Evolutionary conservation across 495 filamentous ascomycete species (phyloP).

Genomic region (Aspergillus asperescens): DNA sequence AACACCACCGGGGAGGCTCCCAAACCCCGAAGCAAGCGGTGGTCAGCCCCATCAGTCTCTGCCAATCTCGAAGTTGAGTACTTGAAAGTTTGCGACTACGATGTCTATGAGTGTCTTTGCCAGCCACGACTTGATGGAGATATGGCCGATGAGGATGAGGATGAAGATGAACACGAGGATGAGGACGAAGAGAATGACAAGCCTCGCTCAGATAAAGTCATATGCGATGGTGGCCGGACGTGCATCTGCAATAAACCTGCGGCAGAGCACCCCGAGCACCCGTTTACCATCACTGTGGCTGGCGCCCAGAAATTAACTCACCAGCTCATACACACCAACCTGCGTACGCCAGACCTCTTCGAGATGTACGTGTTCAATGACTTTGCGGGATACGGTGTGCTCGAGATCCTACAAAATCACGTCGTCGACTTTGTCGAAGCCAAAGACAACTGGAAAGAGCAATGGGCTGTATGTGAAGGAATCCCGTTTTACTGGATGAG

Average conservation of each 20-base stretch:
- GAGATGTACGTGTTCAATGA: conserved; percentile 41
- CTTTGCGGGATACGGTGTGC: conserved; percentile 29
- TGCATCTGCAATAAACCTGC: conserved; percentile 39
- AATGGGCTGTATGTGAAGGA: conserved; percentile 34
- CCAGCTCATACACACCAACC: conserved; percentile 2
- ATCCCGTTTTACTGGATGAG: conserved; percentile 18
- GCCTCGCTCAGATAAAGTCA: not conserved
- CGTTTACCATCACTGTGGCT: conserved; percentile 34
- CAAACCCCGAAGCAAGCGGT: conserved; percentile 28
- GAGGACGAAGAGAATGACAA: not conserved
- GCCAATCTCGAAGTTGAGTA: conserved; percentile 35
- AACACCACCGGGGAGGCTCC: not conserved
- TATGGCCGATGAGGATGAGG: conserved; percentile 12
- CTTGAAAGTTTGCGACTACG: conserved; percentile 22
- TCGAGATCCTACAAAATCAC: conserved; percentile 39
- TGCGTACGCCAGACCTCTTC: conserved; percentile 36
- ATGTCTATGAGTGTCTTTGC: conserved; percentile 30
- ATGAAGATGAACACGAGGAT: conserved; percentile 14
- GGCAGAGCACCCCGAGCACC: conserved; percentile 36
- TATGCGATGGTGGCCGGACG: conserved; percentile 11
- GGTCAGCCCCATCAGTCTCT: conserved; percentile 36
- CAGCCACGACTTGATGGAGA: conserved; percentile 11
- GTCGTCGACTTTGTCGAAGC: conserved; percentile 35
- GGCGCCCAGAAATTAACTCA: conserved; percentile 18
- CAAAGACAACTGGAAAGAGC: conserved; percentile 25